A percentile compares a stretch with the other conserved stretches of the same genome.
Conservation (phyloP, 1,284 basidiomycete genomes). For the Cryptococcus deneoformans region DNA sequence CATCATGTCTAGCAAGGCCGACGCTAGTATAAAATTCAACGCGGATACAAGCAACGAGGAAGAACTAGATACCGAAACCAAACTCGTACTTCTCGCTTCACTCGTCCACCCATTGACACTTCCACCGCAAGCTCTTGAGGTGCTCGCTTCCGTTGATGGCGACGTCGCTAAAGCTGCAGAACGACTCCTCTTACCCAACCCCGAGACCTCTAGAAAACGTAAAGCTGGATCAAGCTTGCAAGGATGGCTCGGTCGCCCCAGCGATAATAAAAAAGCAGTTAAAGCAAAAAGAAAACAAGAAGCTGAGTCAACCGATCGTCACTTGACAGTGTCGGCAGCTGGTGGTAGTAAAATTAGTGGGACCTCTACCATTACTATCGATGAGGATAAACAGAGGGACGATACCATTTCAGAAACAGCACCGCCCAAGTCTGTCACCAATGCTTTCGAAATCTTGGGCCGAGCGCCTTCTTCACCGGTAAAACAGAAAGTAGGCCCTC, state of each 20-base stretch:
- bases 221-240: slow-evolving; percentile 54
- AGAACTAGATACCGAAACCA: slow-evolving; percentile 26
- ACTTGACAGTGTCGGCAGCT: background rate
- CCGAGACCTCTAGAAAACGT: slow-evolving; percentile 43
- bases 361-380: background rate
- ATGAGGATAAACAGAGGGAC: too few species aligned
- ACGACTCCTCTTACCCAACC: slow-evolving; percentile 41
- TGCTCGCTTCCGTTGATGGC: slow-evolving; percentile 61
- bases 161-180: slow-evolving; percentile 61
- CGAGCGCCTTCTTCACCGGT: background rate
- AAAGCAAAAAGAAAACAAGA: background rate
- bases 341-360: background rate
- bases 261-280: background rate
- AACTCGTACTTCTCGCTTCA: slow-evolving; percentile 38
- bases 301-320: background rate
- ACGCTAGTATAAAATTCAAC: background rate
- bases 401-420: background rate
- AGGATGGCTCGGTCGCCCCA: slow-evolving; percentile 55
- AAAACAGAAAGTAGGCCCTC: slow-evolving; percentile 17
- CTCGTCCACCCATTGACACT: slow-evolving; percentile 42
- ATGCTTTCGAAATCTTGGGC: slow-evolving; percentile 4
- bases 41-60: background rate
- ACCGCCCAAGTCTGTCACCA: slow-evolving; percentile 22
- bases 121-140: slow-evolving; percentile 52
- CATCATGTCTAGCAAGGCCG: background rate